Base-by-base conservation (phyloP, 1,284 basidiomycete genomes). In the Nidula niveotomentosa region DNA sequence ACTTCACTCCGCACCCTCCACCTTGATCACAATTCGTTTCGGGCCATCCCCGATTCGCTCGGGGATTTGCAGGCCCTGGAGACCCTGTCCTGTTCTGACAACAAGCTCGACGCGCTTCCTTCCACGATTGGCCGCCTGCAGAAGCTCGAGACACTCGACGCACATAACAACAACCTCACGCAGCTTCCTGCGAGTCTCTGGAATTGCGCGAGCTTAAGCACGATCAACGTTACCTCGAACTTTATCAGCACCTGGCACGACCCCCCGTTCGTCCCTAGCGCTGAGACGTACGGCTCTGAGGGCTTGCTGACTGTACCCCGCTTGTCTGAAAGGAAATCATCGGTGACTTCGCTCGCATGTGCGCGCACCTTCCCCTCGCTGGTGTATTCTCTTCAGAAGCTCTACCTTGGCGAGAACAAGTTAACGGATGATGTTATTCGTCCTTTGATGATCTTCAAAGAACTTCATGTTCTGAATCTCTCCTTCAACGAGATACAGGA, bases 401-500 rank as follows among this genome's bases (percentile, higher is more conserved):
- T 98, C 0, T 93, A 91, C 64, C 80, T 98, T 1, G 95, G 91
- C 52, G 96, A 99, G 77, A 99, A 99, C 69, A 81, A 81, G 17
- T 77, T 98, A 17, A 86, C 85, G 4, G 93, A 98, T 66, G 93
- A 97, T 39, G 80, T 86, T 7, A 83, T 98, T 48, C 84, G 85
- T 48, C 83, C 86, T 0, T 72, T 97, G 36, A 88, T 86, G 59
- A 77, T 92, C 30, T 77, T 98, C 59, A 83, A 84, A 54, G 85
- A 90, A 60, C 81, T 98, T 9, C 80, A 81, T 3, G 86, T 95
- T 1, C 82, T 99, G 54, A 99, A 99, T 63, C 77, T 99, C 36
- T 94, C 93, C 54, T 98, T 98, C 77, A 99, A 99, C 73, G 89
- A 94, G 57, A 92, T 99, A 56, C 90, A 91, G 69, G 94, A 97